Percentiles rank a stretch among this genome's conserved stretches.
Evolutionary conservation across 345 rosid species (phyloP).

Genomic region (Cochlearia excelsa): DNA sequence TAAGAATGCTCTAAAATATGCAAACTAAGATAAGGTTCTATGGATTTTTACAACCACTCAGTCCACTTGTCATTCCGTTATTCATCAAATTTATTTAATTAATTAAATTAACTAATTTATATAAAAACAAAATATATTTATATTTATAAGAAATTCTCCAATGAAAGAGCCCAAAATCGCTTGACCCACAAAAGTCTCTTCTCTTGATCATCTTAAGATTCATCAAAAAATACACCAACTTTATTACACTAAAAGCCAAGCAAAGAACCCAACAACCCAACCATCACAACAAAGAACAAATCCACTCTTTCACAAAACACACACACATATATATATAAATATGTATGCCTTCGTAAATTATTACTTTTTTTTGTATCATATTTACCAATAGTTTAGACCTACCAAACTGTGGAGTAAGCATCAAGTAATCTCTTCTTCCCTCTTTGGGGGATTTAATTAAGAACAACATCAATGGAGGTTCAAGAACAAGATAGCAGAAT

Average conservation of each 20-base stretch:
- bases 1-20: no score
- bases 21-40: no score
- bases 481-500: slow-evolving; percentile 24
- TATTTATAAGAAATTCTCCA: no score
- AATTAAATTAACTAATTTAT: no score
- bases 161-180: no score
- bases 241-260: slow-evolving; percentile 32
- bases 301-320: slow-evolving; percentile 19
- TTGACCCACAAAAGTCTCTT: no score
- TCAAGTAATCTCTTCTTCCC: slow-evolving; percentile 19
- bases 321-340: neutral
- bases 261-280: slow-evolving; percentile 41
- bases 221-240: neutral
- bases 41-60: no score
- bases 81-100: no score
- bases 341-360: slow-evolving; percentile 1
- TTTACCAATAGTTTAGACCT: no score
- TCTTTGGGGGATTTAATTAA: slow-evolving; percentile 2
- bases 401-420: slow-evolving; percentile 18
- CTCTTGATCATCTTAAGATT: no score
- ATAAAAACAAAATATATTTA: no score
- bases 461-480: slow-evolving; percentile 30
- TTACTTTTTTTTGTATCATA: neutral
- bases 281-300: slow-evolving; percentile 33
- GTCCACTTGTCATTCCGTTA: no score